Evolutionary conservation across 768 basidiomycete species (phyloP).

Genomic region (Hydnomerulius pinastri): DNA sequence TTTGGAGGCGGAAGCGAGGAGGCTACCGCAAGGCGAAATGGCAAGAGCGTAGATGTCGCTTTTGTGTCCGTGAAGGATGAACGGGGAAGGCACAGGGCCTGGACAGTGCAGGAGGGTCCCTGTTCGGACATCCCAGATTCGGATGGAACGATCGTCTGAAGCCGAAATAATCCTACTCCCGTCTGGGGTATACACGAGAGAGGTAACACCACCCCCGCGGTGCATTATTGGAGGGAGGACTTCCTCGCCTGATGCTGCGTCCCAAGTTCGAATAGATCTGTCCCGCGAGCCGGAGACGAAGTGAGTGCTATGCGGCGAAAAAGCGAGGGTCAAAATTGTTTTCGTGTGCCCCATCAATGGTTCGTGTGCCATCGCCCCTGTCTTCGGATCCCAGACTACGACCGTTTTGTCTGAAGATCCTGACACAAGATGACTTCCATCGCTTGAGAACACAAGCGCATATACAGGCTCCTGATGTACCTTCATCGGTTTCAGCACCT

Average conservation of each 20-base stretch:
- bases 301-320: constrained; percentile 26
- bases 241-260: constrained; percentile 18
- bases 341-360: constrained; percentile 27
- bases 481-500: constrained; percentile 13
- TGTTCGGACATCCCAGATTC: constrained; percentile 28
- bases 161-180: constrained; percentile 30
- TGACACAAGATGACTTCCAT: constrained; percentile 26
- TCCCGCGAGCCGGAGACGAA: constrained; percentile 36
- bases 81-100: constrained; percentile 2
- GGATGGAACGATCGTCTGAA: constrained; percentile 31
- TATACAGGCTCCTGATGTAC: constrained; percentile 24
- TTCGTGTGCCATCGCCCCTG: constrained; percentile 12
- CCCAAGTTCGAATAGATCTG: constrained; percentile 30
- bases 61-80: constrained; percentile 20
- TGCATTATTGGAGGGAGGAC: constrained; percentile 17
- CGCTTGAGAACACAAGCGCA: constrained; percentile 31
- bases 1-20: constrained; percentile 32
- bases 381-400: constrained; percentile 24
- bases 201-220: constrained; percentile 20
- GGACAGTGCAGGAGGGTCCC: constrained; percentile 20
- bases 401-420: constrained; percentile 28
- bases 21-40: constrained; percentile 30
- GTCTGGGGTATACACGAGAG: constrained; percentile 32
- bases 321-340: constrained; percentile 27
- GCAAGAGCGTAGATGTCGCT: constrained; percentile 30